Percentiles rank a stretch among this genome's conserved stretches.
phyloP scores from a whole-genome alignment of 768 basidiomycete genomes.

The Russula dissimulans region DNA sequence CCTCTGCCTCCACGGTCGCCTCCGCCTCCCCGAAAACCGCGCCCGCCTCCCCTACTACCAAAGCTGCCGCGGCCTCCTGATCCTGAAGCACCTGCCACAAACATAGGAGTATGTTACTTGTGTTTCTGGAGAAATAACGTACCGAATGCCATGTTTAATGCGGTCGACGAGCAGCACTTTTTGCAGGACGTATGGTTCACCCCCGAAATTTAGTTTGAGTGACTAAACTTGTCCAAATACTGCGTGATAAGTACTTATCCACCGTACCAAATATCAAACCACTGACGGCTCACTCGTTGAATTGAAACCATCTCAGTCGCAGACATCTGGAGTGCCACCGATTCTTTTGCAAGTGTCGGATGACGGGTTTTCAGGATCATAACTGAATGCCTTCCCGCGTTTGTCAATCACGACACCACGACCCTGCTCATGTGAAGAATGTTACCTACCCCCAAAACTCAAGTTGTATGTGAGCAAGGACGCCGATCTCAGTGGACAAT shows the following conservation, averaged over 20 bases:
- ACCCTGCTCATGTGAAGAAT: too few species aligned
- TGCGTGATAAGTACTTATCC: neutral
- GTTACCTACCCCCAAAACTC: too few species aligned
- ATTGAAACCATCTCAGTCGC: too few species aligned
- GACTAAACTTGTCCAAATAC: neutral
- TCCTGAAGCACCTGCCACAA: slow-evolving; percentile 47
- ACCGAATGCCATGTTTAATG: slow-evolving; percentile 28
- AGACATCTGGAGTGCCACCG: too few species aligned
- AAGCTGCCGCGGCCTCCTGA: slow-evolving; percentile 68
- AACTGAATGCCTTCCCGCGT: too few species aligned
- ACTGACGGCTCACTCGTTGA: too few species aligned
- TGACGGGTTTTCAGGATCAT: too few species aligned
- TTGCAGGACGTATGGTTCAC: neutral
- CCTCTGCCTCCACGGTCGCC: slow-evolving; percentile 31
- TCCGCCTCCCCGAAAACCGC: slow-evolving; percentile 28
- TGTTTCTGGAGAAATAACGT: neutral
- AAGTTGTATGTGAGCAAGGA: too few species aligned
- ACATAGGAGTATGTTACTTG: neutral
- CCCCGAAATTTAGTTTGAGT: neutral
- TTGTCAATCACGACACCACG: too few species aligned
- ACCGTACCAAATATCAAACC: neutral
- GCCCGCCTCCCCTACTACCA: slow-evolving; percentile 22
- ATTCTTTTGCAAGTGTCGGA: too few species aligned
- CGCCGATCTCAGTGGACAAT: too few species aligned
- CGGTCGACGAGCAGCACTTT: neutral